These are phyloP conservation scores for Ceratobasidium sp. DNA, from an alignment of 1,284 basidiomycete species.

Conservation along the genomic window DNA sequence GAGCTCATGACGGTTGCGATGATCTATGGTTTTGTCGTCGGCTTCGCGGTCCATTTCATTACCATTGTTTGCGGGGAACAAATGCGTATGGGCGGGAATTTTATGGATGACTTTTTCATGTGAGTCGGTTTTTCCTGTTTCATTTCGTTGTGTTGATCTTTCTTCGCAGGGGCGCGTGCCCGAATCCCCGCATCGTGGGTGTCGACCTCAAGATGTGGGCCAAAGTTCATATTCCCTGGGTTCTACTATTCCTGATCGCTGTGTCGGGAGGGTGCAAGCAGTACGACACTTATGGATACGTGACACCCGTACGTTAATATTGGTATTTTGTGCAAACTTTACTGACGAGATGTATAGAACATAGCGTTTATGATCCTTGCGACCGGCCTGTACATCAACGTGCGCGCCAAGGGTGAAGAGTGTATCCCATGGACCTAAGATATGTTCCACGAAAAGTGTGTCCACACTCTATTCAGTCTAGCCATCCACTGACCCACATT, in stretches of 20 bases:
- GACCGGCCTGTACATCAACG: conserved; percentile 96
- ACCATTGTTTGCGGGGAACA: conserved; percentile 81
- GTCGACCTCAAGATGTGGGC: conserved; percentile 99
- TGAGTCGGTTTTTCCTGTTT: not conserved
- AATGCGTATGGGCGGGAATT: conserved; percentile 93
- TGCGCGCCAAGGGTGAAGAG: conserved; percentile 94
- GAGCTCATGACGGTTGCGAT: conserved; percentile 98
- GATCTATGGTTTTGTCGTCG: conserved; percentile 88
- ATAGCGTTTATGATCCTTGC: conserved; percentile 98
- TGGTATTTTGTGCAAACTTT: not conserved
- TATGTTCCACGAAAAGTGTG: conserved; percentile 95
- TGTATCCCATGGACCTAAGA: conserved; percentile 99
- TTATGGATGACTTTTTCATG: conserved; percentile 97
- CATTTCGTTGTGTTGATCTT: not conserved
- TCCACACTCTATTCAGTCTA: not conserved
- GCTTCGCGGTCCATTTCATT: conserved; percentile 83
- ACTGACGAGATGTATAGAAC: conserved; percentile 70
- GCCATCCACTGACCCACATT: not conserved
- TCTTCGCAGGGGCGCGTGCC: conserved; percentile 72
- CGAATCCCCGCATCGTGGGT: conserved; percentile 94
- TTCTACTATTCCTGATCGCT: conserved; percentile 94
- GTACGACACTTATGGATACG: conserved; percentile 91
- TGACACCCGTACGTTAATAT: conserved; percentile 79
- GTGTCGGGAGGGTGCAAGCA: conserved; percentile 96
- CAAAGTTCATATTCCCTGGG: conserved; percentile 98